Percentiles rank a stretch among this genome's conserved stretches.
phyloP scores from a whole-genome alignment of 2,329 filamentous ascomycete species.

The Fusarium acutatum region DNA sequence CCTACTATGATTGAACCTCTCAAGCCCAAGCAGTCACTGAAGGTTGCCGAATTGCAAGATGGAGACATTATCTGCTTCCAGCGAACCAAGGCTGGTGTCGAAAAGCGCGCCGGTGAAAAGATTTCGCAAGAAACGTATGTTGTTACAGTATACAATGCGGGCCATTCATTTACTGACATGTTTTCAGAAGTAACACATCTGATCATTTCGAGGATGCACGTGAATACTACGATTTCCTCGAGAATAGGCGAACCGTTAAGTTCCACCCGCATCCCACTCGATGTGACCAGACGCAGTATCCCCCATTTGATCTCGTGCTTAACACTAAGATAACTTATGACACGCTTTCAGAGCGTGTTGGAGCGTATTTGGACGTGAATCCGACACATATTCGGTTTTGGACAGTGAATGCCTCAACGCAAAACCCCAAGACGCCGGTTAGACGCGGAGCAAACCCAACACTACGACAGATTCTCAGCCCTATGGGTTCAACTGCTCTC shows the following conservation, averaged over 20 bases:
- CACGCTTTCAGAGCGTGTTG: slow-evolving; percentile 83
- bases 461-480: slow-evolving; percentile 80
- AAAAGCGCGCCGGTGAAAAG: slow-evolving; percentile 42
- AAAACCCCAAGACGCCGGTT: slow-evolving; percentile 79
- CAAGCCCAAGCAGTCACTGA: slow-evolving; percentile 89
- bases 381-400: slow-evolving; percentile 91
- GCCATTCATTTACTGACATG: slow-evolving; percentile 16
- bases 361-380: slow-evolving; percentile 77
- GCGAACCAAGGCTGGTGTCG: slow-evolving; percentile 57
- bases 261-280: slow-evolving; percentile 74
- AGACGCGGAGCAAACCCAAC: slow-evolving; percentile 76
- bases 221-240: slow-evolving; percentile 91
- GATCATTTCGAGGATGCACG: slow-evolving; percentile 76
- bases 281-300: slow-evolving; percentile 66
- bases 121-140: slow-evolving; percentile 46
- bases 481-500: slow-evolving; percentile 72
- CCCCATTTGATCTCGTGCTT: slow-evolving; percentile 78
- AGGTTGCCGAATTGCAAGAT: slow-evolving; percentile 93
- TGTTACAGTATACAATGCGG: not conserved
- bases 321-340: slow-evolving; percentile 93
- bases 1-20: slow-evolving; percentile 95
- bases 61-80: slow-evolving; percentile 98
- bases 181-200: slow-evolving; percentile 39
- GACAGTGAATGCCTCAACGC: slow-evolving; percentile 79
- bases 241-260: slow-evolving; percentile 81